Base-by-base conservation (phyloP, 768 basidiomycete genomes). In the Trametes punicea region DNA sequence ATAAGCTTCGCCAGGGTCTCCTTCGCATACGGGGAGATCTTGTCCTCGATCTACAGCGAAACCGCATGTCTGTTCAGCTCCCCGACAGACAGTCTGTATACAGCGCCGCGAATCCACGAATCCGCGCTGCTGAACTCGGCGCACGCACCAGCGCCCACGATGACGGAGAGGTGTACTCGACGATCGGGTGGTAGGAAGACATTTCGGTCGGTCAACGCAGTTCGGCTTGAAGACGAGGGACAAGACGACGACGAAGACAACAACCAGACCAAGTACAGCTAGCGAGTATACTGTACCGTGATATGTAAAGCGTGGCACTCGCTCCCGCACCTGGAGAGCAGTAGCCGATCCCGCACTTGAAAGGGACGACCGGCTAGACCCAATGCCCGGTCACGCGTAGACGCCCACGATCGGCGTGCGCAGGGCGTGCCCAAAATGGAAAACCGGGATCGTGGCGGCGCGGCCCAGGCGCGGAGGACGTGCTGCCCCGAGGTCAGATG, bases 11-110 rank as follows among this genome's bases (percentile, higher is more conserved):
- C 80, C 34, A 99, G 77, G 4, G 83, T 89, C 64, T 93, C 87
- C 72, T 93, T 95, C 20, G 87, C 97, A 64, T 81, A 90, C 6
- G 87, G 82, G 6, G 93, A 91, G 80, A 98, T 91, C 75, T 92
- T 94, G 79, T 91, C 87, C 75, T 96, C 90, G 56, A 95, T 74
- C 90, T 93, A 49, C 21, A 8, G 13, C 29, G n/a, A 31, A 45
- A 55, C 2, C 34, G 53, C 65, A 18, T 65, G 57, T 4, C 25
- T 20, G 10, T 26, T 46, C 53, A 52, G 46, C 20, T 26, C 2
- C 15, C 2, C 25, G 27, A 13, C 16, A n/a, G 13, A 11, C 20
- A 1, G 26, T 34, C 40, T 20, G 26, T 21, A 9, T 26, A n/a
- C n/a, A 31, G 7, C 9, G 13, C 29, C 20, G 11, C 33, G n/a